Conservation (phyloP, 768 basidiomycete genomes). For the Agrocybe chaxingu region DNA sequence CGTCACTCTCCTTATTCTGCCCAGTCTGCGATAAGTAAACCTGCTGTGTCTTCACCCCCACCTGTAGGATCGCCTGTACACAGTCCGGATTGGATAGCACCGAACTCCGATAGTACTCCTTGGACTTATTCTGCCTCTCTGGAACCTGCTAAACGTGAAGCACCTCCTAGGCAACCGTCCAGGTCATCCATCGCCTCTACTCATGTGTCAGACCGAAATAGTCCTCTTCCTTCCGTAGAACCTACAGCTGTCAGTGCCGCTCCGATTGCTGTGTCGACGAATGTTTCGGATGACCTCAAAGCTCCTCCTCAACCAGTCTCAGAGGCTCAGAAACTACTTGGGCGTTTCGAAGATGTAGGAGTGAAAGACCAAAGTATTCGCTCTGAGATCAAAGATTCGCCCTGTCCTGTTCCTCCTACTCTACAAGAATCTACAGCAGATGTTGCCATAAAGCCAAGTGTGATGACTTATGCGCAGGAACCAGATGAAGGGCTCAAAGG, state of each 20-base stretch:
- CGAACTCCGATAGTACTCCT: slow-evolving; percentile 8
- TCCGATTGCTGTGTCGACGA: background rate
- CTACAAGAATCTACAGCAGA: slow-evolving; percentile 7
- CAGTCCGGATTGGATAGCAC: slow-evolving; percentile 9
- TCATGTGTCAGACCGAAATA: slow-evolving; percentile 36
- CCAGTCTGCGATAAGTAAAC: slow-evolving; percentile 20
- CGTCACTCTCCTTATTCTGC: slow-evolving; percentile 23
- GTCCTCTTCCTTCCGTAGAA: slow-evolving; percentile 15
- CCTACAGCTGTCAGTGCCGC: slow-evolving; percentile 9
- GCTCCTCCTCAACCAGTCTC: slow-evolving; percentile 2
- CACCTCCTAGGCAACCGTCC: slow-evolving; percentile 37
- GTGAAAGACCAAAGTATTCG: background rate
- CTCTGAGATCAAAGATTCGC: slow-evolving; percentile 5
- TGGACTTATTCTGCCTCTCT: slow-evolving; percentile 15
- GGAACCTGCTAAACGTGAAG: slow-evolving; percentile 10
- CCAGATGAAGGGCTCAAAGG: slow-evolving; percentile 6
- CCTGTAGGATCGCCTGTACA: slow-evolving; percentile 20
- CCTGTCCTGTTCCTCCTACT: slow-evolving; percentile 4
- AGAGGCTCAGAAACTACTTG: background rate
- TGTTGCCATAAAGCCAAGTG: slow-evolving; percentile 6
- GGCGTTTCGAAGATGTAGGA: too few relatives aligned
- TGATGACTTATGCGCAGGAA: slow-evolving; percentile 1
- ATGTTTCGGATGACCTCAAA: background rate
- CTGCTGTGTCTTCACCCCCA: slow-evolving; percentile 26
- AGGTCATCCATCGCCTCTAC: slow-evolving; percentile 59